Conservation (phyloP, 2,329 filamentous ascomycete genomes). For the Elsinoe perseae region DNA sequence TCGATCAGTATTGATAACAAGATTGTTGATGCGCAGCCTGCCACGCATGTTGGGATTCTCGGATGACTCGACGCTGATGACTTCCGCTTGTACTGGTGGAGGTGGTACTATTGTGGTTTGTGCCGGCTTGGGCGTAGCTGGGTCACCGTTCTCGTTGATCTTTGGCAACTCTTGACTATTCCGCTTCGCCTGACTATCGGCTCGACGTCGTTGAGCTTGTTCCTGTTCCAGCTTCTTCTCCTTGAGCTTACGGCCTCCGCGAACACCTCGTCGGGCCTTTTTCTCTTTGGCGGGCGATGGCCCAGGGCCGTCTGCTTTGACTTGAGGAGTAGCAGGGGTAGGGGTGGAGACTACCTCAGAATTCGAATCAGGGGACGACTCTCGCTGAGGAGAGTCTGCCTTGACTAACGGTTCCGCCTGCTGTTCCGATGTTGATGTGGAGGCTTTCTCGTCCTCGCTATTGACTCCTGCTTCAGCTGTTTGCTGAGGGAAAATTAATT, state of each 20-base stretch:
- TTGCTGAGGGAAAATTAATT: conserved; percentile 29
- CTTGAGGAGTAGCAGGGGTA: background rate
- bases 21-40: conserved; percentile 52
- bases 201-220: conserved; percentile 18
- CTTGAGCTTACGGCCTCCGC: conserved; percentile 27
- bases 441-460: conserved; percentile 15
- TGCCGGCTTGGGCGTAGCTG: conserved; percentile 24
- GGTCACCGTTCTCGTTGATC: conserved; percentile 25
- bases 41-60: conserved; percentile 38
- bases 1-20: conserved; percentile 52
- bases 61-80: conserved; percentile 38
- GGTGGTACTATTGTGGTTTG: background rate
- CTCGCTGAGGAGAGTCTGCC: conserved; percentile 7
- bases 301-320: background rate
- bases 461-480: background rate
- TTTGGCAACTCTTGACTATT: conserved; percentile 21
- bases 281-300: conserved; percentile 32
- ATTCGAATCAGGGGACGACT: conserved; percentile 14
- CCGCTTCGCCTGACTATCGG: conserved; percentile 15
- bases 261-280: conserved; percentile 43
- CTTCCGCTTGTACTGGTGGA: conserved; percentile 23
- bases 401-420: conserved; percentile 14
- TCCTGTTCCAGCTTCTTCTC: conserved; percentile 23
- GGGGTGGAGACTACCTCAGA: conserved; percentile 11
- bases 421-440: conserved; percentile 18